Evolutionary conservation across 2,329 filamentous ascomycete species (phyloP).

Genomic region (Aspergillus thermomutatus): DNA sequence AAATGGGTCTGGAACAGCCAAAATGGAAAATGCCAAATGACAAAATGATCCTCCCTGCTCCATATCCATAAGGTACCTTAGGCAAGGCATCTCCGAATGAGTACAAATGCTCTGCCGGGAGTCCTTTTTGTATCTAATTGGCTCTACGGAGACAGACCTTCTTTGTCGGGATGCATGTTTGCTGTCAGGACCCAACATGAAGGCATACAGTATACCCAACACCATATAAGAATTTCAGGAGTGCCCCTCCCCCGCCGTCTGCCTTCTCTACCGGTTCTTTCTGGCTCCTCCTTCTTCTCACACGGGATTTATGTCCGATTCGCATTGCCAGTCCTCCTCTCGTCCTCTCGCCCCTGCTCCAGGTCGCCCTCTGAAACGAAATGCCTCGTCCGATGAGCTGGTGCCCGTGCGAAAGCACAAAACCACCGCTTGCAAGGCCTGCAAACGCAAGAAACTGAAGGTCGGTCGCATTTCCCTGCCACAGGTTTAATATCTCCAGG

Average conservation of each 20-base stretch:
- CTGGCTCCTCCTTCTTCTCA: background rate
- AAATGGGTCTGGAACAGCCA: no score
- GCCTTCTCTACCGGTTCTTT: background rate
- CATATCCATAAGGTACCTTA: no score
- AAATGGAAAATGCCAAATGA: no score
- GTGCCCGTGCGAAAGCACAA: conserved; percentile 18
- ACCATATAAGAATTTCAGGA: background rate
- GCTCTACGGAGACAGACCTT: no score
- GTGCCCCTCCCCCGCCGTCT: background rate
- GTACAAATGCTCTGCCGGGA: no score
- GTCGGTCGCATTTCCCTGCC: no score
- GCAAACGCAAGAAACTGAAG: conserved; percentile 23
- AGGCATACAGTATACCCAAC: no score
- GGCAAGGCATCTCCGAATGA: no score
- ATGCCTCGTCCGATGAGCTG: conserved; percentile 9
- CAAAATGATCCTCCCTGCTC: no score
- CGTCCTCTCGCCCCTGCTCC: conserved; percentile 16
- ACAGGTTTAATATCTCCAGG: no score
- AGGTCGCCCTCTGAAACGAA: conserved; percentile 4
- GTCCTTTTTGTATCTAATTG: background rate
- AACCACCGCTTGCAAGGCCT: conserved; percentile 21
- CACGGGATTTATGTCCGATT: conserved; percentile 14
- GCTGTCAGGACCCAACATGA: background rate
- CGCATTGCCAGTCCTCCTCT: conserved; percentile 6
- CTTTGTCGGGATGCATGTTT: background rate